Percentiles rank a stretch among this genome's conserved stretches.
Evolutionary conservation across 2,329 filamentous ascomycete genomes (phyloP).

Genomic region (Ophioceras dolichostomum): DNA sequence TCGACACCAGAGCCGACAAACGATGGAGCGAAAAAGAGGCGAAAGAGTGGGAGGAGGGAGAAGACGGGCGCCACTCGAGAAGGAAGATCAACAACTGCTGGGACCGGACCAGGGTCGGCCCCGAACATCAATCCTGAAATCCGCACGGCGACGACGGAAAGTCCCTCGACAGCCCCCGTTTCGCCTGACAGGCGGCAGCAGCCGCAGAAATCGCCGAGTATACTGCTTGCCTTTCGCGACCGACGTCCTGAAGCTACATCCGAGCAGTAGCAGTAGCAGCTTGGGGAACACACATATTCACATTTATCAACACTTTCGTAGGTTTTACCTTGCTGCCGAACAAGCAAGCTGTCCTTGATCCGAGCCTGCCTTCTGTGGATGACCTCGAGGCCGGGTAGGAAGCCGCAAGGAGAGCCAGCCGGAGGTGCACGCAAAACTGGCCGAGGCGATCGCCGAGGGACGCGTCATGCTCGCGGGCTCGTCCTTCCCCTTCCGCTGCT

Average conservation of each 20-base stretch:
- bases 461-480: slow-evolving; percentile 62
- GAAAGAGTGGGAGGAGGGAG: too few relatives aligned
- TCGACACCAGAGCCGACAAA: neutral
- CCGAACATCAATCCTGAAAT: neutral
- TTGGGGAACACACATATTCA: neutral
- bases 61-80: neutral
- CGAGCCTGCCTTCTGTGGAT: too few relatives aligned
- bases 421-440: slow-evolving; percentile 68
- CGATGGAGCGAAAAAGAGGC: neutral
- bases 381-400: slow-evolving; percentile 75
- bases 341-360: too few relatives aligned
- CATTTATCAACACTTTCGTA: neutral
- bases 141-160: neutral
- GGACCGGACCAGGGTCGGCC: neutral
- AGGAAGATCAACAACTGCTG: neutral
- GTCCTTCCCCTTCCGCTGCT: neutral
- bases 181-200: neutral
- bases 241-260: neutral
- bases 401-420: slow-evolving; percentile 65
- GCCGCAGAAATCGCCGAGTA: neutral
- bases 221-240: neutral
- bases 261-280: neutral
- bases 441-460: slow-evolving; percentile 61
- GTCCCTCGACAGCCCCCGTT: neutral
- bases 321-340: too few relatives aligned